Conservation (phyloP, 495 filamentous ascomycete species). For the Rusavskia elegans region DNA sequence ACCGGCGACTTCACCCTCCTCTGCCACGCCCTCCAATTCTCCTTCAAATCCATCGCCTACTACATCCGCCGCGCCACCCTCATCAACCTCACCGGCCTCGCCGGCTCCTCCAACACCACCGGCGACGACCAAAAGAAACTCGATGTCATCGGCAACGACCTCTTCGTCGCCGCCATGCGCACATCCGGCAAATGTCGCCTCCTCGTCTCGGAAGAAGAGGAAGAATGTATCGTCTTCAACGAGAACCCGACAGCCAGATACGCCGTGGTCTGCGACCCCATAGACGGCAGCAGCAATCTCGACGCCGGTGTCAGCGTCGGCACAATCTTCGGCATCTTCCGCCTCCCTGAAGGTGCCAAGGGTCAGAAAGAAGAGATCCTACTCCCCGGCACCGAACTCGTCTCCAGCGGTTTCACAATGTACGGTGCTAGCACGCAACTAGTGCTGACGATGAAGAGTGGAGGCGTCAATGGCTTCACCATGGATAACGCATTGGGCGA, state of each 20-base stretch:
- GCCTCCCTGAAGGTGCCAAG: slow-evolving; percentile 53
- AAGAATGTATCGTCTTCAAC: slow-evolving; percentile 75
- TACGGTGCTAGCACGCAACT: slow-evolving; percentile 94
- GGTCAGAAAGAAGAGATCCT: slow-evolving; percentile 62
- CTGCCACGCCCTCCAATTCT: slow-evolving; percentile 95
- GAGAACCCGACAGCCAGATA: slow-evolving; percentile 71
- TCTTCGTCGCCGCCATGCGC: slow-evolving; percentile 89
- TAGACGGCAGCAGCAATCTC: slow-evolving; percentile 93
- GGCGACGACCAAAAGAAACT: slow-evolving; percentile 99
- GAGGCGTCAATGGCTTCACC: slow-evolving; percentile 90
- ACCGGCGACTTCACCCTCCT: slow-evolving; percentile 97
- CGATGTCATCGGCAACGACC: slow-evolving; percentile 94
- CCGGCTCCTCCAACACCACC: slow-evolving; percentile 85
- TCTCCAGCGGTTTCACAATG: slow-evolving; percentile 97
- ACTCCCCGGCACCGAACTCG: slow-evolving; percentile 73
- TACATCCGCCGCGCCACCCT: slow-evolving; percentile 97
- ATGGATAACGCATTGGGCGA: slow-evolving; percentile 91
- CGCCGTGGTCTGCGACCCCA: slow-evolving; percentile 92
- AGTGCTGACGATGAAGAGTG: slow-evolving; percentile 92
- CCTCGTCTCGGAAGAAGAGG: slow-evolving; percentile 92
- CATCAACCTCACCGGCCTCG: slow-evolving; percentile 89
- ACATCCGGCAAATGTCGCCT: slow-evolving; percentile 79
- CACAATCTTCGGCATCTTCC: slow-evolving; percentile 93
- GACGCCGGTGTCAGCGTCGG: slow-evolving; percentile 97
- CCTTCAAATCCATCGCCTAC: slow-evolving; percentile 98